phyloP scores from a whole-genome alignment of 768 basidiomycete genomes.

The Mycena alexandri region DNA sequence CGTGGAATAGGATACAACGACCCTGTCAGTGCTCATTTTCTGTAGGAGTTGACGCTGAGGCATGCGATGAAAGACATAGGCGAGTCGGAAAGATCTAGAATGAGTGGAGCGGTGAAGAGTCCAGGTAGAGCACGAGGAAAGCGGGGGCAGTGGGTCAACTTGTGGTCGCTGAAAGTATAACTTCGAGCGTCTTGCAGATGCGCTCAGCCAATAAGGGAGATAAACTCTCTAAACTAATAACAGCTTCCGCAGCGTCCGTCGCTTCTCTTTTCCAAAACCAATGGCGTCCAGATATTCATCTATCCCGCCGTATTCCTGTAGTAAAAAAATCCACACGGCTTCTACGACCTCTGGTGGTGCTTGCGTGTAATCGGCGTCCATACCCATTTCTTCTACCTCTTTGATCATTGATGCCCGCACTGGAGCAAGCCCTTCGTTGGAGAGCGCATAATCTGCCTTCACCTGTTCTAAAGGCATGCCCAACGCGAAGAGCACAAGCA shows the following conservation, averaged over 20 bases:
- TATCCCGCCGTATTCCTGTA: slow-evolving; percentile 36
- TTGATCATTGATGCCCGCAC: slow-evolving; percentile 36
- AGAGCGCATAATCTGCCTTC: slow-evolving; percentile 36
- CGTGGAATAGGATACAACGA: too few relatives aligned
- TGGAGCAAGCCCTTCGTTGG: slow-evolving; percentile 36
- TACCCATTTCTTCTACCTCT: slow-evolving; percentile 40
- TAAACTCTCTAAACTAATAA: slow-evolving; percentile 24
- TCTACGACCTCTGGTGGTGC: slow-evolving; percentile 36
- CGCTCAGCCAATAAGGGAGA: too few relatives aligned
- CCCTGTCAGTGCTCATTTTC: too few relatives aligned
- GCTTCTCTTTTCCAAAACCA: slow-evolving; percentile 34
- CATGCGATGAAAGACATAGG: too few relatives aligned
- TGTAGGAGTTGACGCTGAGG: too few relatives aligned
- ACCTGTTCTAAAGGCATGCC: slow-evolving; percentile 30
- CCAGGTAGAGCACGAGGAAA: too few relatives aligned
- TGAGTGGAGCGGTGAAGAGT: too few relatives aligned
- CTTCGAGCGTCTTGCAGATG: too few relatives aligned
- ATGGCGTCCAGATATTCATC: slow-evolving; percentile 36
- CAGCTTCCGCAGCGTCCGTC: slow-evolving; percentile 29
- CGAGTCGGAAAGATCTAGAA: too few relatives aligned
- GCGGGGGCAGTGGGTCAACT: too few relatives aligned
- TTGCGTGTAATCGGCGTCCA: slow-evolving; percentile 34
- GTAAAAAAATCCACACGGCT: slow-evolving; percentile 37
- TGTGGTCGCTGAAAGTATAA: too few relatives aligned
- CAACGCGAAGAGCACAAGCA: slow-evolving; percentile 37